Evolutionary conservation across 2,329 filamentous ascomycete species (phyloP).

Genomic region (Knufia fluminis): DNA sequence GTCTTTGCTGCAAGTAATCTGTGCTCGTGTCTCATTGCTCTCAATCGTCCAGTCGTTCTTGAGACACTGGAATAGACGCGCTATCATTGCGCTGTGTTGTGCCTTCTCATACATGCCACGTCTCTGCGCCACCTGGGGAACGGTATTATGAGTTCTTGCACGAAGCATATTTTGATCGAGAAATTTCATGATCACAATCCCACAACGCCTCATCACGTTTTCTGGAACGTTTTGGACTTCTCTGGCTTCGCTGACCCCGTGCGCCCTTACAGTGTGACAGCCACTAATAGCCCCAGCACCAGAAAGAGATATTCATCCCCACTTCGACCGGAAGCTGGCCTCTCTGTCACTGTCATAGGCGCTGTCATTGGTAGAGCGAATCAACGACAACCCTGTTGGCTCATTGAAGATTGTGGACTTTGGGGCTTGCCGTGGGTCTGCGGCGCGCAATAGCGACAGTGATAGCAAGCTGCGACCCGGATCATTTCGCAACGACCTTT

Average conservation of each 20-base stretch:
- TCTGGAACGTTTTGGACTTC: background rate
- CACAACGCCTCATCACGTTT: background rate
- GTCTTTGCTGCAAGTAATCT: constrained; percentile 8
- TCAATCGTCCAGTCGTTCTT: background rate
- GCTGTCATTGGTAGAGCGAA: constrained; percentile 4
- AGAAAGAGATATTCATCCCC: background rate
- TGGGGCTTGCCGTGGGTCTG: background rate
- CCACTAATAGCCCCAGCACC: background rate
- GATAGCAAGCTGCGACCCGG: background rate
- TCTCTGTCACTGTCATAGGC: constrained; percentile 1
- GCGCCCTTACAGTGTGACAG: background rate
- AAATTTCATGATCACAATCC: constrained; percentile 1
- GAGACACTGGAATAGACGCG: background rate
- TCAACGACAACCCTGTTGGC: constrained; percentile 1
- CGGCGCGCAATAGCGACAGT: constrained; percentile 7
- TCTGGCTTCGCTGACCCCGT: background rate
- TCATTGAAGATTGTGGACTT: background rate
- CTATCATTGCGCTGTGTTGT: background rate
- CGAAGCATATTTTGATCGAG: background rate
- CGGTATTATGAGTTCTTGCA: background rate
- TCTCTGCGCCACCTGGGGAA: constrained; percentile 6
- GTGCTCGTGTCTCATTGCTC: constrained; percentile 5
- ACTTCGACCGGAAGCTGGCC: constrained; percentile 4
- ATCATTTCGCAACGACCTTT: background rate
- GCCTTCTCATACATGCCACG: constrained; percentile 8